A percentile compares a stretch with the other conserved stretches of the same genome.
Conservation (phyloP, 2,329 filamentous ascomycete species). For the Coniochaeta ligniaria region DNA sequence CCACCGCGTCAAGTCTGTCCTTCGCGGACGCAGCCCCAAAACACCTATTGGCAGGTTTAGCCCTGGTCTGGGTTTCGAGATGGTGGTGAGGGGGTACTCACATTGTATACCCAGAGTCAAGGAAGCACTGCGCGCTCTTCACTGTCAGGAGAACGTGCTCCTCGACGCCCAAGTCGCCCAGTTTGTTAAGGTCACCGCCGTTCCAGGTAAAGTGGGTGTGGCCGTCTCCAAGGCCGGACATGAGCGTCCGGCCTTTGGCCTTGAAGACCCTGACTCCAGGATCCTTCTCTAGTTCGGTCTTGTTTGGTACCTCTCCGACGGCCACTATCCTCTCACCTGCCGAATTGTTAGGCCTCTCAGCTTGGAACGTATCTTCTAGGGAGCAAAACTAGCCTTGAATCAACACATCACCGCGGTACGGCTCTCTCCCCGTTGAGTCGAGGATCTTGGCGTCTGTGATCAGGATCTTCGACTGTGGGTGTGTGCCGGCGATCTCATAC, state of each 20-base stretch:
- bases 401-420: constrained; percentile 21
- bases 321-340: constrained; percentile 13
- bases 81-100: constrained; percentile 5
- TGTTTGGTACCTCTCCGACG: constrained; percentile 17
- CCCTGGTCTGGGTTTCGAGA: background rate
- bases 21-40: constrained; percentile 40
- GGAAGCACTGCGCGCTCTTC: constrained; percentile 31
- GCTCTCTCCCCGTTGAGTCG: constrained; percentile 21
- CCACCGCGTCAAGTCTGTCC: constrained; percentile 35
- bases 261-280: constrained; percentile 25
- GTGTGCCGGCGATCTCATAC: constrained; percentile 7
- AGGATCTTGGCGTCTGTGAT: constrained; percentile 23
- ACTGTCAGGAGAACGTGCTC: constrained; percentile 39
- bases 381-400: constrained; percentile 13
- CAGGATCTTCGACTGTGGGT: constrained; percentile 14
- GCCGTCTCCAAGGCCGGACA: constrained; percentile 40
- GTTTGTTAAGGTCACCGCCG: constrained; percentile 28
- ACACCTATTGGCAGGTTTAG: constrained; percentile 17
- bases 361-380: background rate
- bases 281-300: constrained; percentile 13
- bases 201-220: constrained; percentile 44
- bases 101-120: constrained; percentile 44
- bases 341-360: background rate
- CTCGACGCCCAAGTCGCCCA: constrained; percentile 35
- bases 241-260: constrained; percentile 35